Conservation (phyloP, 106 monocot genomes). For the Agapanthus africanus region DNA sequence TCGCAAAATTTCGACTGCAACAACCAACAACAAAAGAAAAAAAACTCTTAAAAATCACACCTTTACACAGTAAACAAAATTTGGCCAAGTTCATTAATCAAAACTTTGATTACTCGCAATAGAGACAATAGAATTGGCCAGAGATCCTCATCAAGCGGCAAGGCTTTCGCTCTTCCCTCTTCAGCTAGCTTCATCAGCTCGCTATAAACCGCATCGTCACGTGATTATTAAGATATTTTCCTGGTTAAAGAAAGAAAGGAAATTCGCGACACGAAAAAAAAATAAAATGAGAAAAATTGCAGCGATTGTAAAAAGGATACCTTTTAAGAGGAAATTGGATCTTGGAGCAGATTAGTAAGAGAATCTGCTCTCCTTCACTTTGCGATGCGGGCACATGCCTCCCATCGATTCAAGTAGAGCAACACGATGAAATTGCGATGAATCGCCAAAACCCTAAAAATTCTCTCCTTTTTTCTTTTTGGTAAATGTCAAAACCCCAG, state of each 20-base stretch:
- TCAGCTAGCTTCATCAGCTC: constrained; percentile 69
- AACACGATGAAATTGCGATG: no score
- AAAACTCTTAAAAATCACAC: background rate
- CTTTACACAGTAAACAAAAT: background rate
- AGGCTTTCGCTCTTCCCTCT: constrained; percentile 18
- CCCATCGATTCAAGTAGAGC: no score
- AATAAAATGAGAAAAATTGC: no score
- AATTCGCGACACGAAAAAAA: no score
- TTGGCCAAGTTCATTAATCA: no score
- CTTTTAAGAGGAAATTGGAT: constrained; percentile 81
- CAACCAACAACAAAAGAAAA: no score
- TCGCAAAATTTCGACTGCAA: no score
- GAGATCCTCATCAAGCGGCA: constrained; percentile 74
- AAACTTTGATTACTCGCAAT: constrained; percentile 73
- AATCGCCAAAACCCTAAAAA: no score
- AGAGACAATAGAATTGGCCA: constrained; percentile 94
- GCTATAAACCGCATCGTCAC: constrained; percentile 67
- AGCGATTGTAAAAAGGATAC: constrained; percentile 46
- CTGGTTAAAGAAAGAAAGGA: no score
- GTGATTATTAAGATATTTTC: no score
- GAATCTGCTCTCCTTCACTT: constrained; percentile 85
- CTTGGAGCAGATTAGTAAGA: constrained; percentile 83
- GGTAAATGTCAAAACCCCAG: no score
- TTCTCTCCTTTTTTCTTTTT: no score
- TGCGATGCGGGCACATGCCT: constrained; percentile 93